Evolutionary conservation across 1,139 yeast species (phyloP), one percentile per base, ranked within the genome.

Genomic region (Kodamaea ohmeri): DNA sequence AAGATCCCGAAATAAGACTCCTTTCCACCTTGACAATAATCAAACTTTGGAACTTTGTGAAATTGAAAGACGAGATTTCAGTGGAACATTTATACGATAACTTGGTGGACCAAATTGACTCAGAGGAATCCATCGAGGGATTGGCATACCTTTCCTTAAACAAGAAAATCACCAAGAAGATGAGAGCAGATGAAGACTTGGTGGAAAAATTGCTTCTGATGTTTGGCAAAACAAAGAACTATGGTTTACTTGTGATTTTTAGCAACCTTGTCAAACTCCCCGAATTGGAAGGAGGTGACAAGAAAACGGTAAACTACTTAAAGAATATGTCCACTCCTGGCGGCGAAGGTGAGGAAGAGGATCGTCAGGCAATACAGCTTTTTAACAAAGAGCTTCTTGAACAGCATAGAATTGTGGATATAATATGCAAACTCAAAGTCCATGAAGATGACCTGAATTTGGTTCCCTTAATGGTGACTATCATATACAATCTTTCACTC

Each of bases 91-190:
- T 35, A 11, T 35, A 28, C 24, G 38, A 31, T 25, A 30, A 26
- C 16, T 20, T 36, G 22, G 31, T 31, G 20, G 32, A 36, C 11
- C n/a, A 25, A 17, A 16, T 26, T 12, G 34, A 32, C 11, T 32
- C 34, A 9, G 34, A 28, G 25, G 35, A 41, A 9, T 38, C 47
- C 1, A 49, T 73, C 18, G 81, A 76, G 53, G 73, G 75, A 0
- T 49, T 76, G 34, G 76, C 79, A 12, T 73, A 71, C 40, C 48
- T 76, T 17, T 63, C 75, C 1, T 56, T 74, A 25, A 69, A 65
- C 38, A 46, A 59, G 15, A 44, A 55, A 7, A 51, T 68, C 3
- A 63, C 65, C 39, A 50, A 55, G 9, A 34, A 37, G 13, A 37
- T 74, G 7, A 56, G 80, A 46, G 40, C 42, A 20, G 66, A 72